These are phyloP conservation scores for Nemania bipapillata DNA, from an alignment of 2,329 filamentous ascomycete species.

Conservation along the genomic window DNA sequence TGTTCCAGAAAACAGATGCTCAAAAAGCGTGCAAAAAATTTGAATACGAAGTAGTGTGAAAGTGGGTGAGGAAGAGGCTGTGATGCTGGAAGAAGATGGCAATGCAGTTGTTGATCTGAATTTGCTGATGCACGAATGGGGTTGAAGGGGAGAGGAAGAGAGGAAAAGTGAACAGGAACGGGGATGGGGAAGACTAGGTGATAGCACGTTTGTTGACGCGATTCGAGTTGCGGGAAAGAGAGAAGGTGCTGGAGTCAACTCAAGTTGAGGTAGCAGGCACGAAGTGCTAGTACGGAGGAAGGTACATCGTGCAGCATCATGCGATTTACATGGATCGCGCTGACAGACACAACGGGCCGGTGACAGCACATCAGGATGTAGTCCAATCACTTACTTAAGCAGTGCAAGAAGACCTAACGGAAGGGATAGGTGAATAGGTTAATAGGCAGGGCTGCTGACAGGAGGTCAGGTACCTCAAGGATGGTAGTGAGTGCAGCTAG, in stretches of 20 bases:
- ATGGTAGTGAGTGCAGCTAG: not conserved
- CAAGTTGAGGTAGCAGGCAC: not conserved
- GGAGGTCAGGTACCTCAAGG: not conserved
- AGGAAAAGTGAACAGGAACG: slow-evolving; percentile 18
- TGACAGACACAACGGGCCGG: not conserved
- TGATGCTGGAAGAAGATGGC: slow-evolving; percentile 45
- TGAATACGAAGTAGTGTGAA: slow-evolving; percentile 38
- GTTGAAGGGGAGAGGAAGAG: slow-evolving; percentile 34
- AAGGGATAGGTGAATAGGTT: not conserved
- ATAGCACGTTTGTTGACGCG: slow-evolving; percentile 13
- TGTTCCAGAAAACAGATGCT: slow-evolving; percentile 52
- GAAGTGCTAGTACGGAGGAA: slow-evolving; percentile 17
- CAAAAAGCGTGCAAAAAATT: slow-evolving; percentile 50
- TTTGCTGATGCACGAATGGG: slow-evolving; percentile 41
- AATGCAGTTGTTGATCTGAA: slow-evolving; percentile 40
- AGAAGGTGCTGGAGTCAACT: slow-evolving; percentile 23
- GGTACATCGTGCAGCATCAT: slow-evolving; percentile 8
- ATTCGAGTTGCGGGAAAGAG: not conserved
- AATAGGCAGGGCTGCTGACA: not conserved
- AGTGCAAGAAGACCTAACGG: not conserved
- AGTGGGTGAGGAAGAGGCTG: slow-evolving; percentile 37
- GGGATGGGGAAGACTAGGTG: not conserved
- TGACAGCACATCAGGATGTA: not conserved
- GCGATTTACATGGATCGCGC: not conserved
- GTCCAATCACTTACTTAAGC: slow-evolving; percentile 8